Base-by-base conservation (phyloP, 257 asterid genomes). In the Paulownia fortunei region DNA sequence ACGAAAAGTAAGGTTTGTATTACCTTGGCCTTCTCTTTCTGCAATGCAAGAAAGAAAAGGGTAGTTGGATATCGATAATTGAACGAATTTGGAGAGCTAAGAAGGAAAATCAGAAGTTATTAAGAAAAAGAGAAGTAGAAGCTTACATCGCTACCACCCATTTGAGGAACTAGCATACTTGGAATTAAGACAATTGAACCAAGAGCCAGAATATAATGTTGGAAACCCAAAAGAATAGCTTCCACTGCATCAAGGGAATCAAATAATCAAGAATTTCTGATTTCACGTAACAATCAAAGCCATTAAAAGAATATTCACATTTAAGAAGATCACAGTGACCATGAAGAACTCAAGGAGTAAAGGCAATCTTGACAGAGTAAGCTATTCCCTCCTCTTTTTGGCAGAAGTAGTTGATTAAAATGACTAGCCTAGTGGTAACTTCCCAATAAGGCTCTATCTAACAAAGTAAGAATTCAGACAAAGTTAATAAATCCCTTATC, bases 91-190 rank as follows among this genome's bases (percentile, higher is more conserved):
- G 32, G 18, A 42, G 13, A 15, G 4, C 21, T 6, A n/a, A 7
- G 37, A 76, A 19, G 47, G 44, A 60, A 47, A 24, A 66, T 12
- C 5, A 24, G 12, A 73, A 19, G 26, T 5, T 44, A 15, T 39
- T 8, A 42, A 60, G 12, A 52, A 18, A 41, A 2, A 51, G 0
- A 61, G 8, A 27, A 47, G 3, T 8, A 63, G 44, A 73, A 66
- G 69, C 87, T 86, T 85, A 94, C 98, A 79, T 88, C 84, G 61
- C 78, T 82, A 9, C 97, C 98, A 52, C 97, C 98, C 97, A 94
- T 94, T 72, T 80, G 88, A 18, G 95, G 92, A 67, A 90, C 91
- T 24, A 88, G 52, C 41, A 90, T 47, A 19, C 86, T 88, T 34
- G 98, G 94, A 79, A 94, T 88, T 52, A 92, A 75, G 52, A 87